These are phyloP conservation scores for Fusarium protoensiforme DNA, from an alignment of 2,329 filamentous ascomycete species.

Conservation along the genomic window DNA sequence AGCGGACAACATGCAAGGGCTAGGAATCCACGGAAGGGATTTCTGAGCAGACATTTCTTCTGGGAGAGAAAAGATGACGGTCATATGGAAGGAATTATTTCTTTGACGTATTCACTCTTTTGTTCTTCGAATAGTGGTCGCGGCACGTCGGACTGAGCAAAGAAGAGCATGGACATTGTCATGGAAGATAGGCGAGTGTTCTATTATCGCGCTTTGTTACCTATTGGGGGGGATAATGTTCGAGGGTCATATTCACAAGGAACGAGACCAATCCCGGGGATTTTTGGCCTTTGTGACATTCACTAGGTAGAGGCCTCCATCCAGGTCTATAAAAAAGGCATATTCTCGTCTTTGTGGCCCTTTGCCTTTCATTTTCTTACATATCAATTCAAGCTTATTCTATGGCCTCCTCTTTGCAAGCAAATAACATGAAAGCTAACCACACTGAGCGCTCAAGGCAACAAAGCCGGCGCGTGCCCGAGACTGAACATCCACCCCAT, in stretches of 20 bases:
- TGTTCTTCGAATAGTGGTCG: not conserved
- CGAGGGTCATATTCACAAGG: not conserved
- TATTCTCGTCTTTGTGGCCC: not conserved
- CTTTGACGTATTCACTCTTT: not conserved
- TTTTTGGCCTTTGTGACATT: not conserved
- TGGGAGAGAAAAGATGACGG: not conserved
- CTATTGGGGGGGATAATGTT: not conserved
- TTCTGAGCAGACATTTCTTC: slow-evolving; percentile 3
- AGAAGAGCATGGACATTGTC: not conserved
- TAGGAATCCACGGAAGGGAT: slow-evolving; percentile 20
- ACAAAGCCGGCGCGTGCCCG: not conserved
- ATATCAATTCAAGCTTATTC: not conserved
- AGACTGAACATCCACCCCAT: not conserved
- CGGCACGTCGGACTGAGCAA: not conserved
- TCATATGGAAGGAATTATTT: not conserved
- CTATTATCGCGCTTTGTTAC: not conserved
- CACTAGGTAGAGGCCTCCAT: no score
- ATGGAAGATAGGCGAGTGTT: not conserved
- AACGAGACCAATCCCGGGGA: not conserved
- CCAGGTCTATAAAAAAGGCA: not conserved
- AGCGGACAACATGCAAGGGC: slow-evolving; percentile 27
- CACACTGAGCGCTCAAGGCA: not conserved
- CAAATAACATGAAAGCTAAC: not conserved
- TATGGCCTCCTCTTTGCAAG: not conserved
- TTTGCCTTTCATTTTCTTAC: not conserved